Conservation (phyloP, 148 eudicot species). For the Camellia sinensis region DNA sequence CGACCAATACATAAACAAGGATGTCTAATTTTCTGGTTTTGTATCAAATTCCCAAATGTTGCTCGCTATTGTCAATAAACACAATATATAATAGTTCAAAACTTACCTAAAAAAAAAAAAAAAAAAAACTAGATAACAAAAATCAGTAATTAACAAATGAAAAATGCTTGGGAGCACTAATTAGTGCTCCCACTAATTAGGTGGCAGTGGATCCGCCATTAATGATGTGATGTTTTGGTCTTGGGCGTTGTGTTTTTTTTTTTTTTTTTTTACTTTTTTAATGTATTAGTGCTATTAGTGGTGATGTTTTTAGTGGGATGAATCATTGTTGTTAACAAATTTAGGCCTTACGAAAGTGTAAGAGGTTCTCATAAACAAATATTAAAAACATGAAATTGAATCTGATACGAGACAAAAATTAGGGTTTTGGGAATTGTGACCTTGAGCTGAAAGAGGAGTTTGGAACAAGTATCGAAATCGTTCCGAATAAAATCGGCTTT, state of each 20-base stretch:
- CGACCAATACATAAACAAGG: too few species aligned
- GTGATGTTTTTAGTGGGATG: too few species aligned
- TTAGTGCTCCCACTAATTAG: too few species aligned
- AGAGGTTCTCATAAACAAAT: not conserved
- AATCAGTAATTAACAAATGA: not conserved
- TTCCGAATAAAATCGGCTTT: constrained; percentile 65
- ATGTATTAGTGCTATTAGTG: too few species aligned
- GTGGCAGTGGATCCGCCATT: too few species aligned
- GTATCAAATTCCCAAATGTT: too few species aligned
- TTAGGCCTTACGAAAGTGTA: not conserved
- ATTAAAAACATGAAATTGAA: not conserved
- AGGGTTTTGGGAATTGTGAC: not conserved
- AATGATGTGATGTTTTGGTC: too few species aligned
- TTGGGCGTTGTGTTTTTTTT: too few species aligned
- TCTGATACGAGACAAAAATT: not conserved
- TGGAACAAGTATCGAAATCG: constrained; percentile 50
- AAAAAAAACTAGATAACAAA: not conserved
- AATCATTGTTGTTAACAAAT: too few species aligned
- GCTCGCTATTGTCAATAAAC: not conserved
- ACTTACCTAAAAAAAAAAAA: too few species aligned
- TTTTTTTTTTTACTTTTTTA: too few species aligned
- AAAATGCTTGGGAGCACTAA: too few species aligned
- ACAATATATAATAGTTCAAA: not conserved
- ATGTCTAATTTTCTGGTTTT: not conserved
- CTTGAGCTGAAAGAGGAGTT: constrained; percentile 61